Percentiles rank a stretch among this genome's conserved stretches.
phyloP scores from a whole-genome alignment of 2,329 filamentous ascomycete genomes.

The Stemphylium vesicarium region DNA sequence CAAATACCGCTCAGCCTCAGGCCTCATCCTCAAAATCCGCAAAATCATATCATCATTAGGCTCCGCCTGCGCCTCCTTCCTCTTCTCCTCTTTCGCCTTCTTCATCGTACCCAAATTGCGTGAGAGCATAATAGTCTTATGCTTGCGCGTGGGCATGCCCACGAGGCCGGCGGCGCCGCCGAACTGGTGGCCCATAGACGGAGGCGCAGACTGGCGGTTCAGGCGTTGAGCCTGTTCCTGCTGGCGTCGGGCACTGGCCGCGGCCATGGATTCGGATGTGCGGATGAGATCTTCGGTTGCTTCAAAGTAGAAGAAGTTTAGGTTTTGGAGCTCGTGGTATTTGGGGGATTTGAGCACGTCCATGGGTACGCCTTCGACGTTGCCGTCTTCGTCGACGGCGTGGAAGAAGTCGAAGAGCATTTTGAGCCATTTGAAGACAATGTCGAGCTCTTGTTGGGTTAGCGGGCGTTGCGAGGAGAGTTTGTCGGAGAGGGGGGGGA shows the following conservation, averaged over 20 bases:
- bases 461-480: conserved; percentile 84
- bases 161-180: conserved; percentile 62
- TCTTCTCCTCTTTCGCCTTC: conserved; percentile 93
- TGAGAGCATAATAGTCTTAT: conserved; percentile 80
- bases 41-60: conserved; percentile 98
- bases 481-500: conserved; percentile 94
- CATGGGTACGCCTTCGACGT: conserved; percentile 84
- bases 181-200: conserved; percentile 60
- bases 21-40: conserved; percentile 90
- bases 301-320: conserved; percentile 99
- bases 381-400: conserved; percentile 83
- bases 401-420: conserved; percentile 95
- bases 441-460: conserved; percentile 85
- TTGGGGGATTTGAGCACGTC: conserved; percentile 96
- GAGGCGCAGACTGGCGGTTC: conserved; percentile 74
- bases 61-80: conserved; percentile 93
- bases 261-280: conserved; percentile 95
- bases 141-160: conserved; percentile 62
- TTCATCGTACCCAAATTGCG: conserved; percentile 96
- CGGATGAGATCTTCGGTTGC: conserved; percentile 88
- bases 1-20: conserved; percentile 85
- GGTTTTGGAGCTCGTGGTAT: conserved; percentile 93
- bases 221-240: conserved; percentile 63
- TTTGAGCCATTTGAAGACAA: conserved; percentile 93
- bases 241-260: conserved; percentile 80